Percentiles rank a stretch among this genome's conserved stretches.
These are phyloP conservation scores for Pythium folliculosum DNA, from an alignment of 352 stramenopile genomes.

Conservation along the genomic window DNA sequence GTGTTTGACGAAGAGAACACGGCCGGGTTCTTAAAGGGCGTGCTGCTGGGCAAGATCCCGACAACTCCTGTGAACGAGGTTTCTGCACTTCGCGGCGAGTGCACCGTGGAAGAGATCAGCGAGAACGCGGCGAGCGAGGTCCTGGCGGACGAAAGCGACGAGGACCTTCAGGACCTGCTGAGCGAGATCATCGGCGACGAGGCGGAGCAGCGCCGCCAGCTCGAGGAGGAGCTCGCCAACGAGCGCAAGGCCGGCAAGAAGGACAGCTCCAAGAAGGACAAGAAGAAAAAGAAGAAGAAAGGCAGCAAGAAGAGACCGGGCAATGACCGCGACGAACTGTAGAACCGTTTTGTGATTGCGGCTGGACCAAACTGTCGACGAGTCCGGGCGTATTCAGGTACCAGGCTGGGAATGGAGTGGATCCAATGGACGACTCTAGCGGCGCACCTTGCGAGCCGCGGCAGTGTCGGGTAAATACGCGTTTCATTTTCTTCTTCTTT, in stretches of 20 bases:
- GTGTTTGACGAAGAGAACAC: constrained; percentile 67
- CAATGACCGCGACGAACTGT: constrained; percentile 54
- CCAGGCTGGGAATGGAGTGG: too few relatives aligned
- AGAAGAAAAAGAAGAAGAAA: constrained; percentile 59
- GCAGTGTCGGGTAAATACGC: neutral
- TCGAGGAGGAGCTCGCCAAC: constrained; percentile 51
- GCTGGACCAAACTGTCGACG: neutral
- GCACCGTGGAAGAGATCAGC: constrained; percentile 47
- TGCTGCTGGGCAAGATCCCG: constrained; percentile 65
- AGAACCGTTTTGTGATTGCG: neutral
- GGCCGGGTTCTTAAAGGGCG: constrained; percentile 53
- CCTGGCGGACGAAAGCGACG: constrained; percentile 43
- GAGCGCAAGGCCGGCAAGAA: constrained; percentile 39
- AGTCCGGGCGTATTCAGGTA: neutral
- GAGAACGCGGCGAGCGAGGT: constrained; percentile 28
- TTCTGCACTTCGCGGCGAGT: constrained; percentile 47
- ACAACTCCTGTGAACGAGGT: constrained; percentile 53
- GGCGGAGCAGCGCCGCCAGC: constrained; percentile 49
- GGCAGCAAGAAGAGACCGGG: constrained; percentile 51
- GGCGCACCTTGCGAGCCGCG: neutral
- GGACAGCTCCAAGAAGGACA: constrained; percentile 49
- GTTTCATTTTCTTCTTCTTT: neutral
- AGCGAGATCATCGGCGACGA: constrained; percentile 77
- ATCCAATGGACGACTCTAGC: neutral
- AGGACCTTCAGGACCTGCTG: constrained; percentile 64